phyloP scores from a whole-genome alignment of 1,284 basidiomycete species.

The Mycocalia duriaeana region DNA sequence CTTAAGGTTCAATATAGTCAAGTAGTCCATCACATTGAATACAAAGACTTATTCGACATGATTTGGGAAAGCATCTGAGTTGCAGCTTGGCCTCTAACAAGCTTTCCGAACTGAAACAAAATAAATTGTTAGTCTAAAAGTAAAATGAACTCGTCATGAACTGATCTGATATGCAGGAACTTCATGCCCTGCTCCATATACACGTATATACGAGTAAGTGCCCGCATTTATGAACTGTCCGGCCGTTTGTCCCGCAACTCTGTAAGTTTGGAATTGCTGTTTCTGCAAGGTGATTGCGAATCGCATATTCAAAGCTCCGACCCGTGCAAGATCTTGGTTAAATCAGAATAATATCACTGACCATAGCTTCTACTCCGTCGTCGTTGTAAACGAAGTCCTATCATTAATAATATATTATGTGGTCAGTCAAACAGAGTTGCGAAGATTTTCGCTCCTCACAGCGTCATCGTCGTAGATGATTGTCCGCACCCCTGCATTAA shows the following conservation, averaged over 20 bases:
- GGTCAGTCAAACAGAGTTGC: neutral
- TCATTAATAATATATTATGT: constrained; percentile 4
- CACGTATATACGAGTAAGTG: constrained; percentile 50
- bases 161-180: constrained; percentile 36
- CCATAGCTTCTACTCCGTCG: constrained; percentile 59
- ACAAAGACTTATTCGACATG: constrained; percentile 22
- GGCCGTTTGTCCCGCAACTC: constrained; percentile 39
- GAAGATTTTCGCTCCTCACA: constrained; percentile 29
- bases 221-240: constrained; percentile 55
- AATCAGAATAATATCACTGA: constrained; percentile 15
- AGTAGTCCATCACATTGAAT: constrained; percentile 19
- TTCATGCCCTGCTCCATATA: constrained; percentile 44
- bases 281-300: constrained; percentile 29
- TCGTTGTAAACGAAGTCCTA: constrained; percentile 58
- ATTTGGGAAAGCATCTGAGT: constrained; percentile 27
- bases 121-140: neutral
- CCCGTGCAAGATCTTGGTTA: constrained; percentile 18
- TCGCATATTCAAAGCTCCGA: constrained; percentile 37
- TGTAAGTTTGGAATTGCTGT: constrained; percentile 39
- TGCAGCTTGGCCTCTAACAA: constrained; percentile 24
- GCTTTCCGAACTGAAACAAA: constrained; percentile 13
- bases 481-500: constrained; percentile 52
- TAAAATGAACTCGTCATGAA: neutral
- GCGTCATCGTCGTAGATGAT: constrained; percentile 55
- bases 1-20: too few relatives aligned